Evolutionary conservation across 2,329 filamentous ascomycete species (phyloP), one percentile per base, ranked within the genome.

Genomic region (Sphaerulina populicola): DNA sequence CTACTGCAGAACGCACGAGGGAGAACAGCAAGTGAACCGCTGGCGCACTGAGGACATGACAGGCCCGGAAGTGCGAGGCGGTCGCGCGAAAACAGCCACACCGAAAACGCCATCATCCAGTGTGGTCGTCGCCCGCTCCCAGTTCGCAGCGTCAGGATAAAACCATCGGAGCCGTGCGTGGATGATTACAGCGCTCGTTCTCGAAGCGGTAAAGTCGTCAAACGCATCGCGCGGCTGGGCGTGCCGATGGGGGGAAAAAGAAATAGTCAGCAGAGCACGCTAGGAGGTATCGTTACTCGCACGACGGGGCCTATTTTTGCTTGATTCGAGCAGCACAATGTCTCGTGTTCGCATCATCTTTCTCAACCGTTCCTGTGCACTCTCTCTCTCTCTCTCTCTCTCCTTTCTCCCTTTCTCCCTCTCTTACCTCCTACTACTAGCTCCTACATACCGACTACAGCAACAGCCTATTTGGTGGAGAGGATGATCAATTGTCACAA

Each of bases 61-160:
- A 44, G 42, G 40, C 39, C 23, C 52, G 52, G 47, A 51, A 54
- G 38, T 42, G 41, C 49, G 51, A 48, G 51, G 40, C 37, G 48
- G 48, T 51, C 41, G 47, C 49, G 51, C 48, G 53, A 56, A 18
- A 39, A 41, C 49, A 56, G 53, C 53, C 53, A 53, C 53, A 51
- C 39, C 54, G 37, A 48, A 27, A 43, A 52, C 36, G 47, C 30
- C 48, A 47, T 53, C 18, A 53, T 51, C 47, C 31, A 15, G 9
- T n/a, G 27, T 41, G 15, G 39, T 11, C 18, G 23, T 5, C 7
- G 31, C 31, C 31, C 10, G 31, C 31, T 35, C 15, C 23, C 14
- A 27, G 23, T 7, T 27, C 23, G 23, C 23, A 27, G 23, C 5
- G 6, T 41, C 39, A 23, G 39, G 39, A 41, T 41, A 41, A 41